phyloP scores from a whole-genome alignment of 2,329 filamentous ascomycete species.

The Aspergillus hiratsukae region DNA sequence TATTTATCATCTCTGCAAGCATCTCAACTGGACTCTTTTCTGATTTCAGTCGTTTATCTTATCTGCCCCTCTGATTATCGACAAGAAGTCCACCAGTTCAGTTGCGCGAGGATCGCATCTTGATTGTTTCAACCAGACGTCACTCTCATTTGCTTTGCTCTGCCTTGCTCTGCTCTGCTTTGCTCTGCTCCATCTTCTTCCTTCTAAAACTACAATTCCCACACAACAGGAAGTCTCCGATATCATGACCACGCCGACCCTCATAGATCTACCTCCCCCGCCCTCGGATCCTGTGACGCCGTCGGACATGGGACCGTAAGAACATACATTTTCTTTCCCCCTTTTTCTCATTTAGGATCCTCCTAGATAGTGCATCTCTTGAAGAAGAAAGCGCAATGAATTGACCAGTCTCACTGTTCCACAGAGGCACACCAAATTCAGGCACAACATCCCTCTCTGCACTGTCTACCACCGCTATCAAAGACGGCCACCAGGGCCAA shows the following conservation, averaged over 20 bases:
- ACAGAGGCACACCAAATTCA: constrained; percentile 85
- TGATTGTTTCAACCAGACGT: not conserved
- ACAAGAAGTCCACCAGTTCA: not conserved
- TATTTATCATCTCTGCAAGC: not conserved
- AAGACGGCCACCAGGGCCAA: constrained; percentile 88
- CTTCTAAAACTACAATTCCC: not conserved
- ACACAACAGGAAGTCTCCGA: not conserved
- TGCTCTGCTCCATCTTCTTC: not conserved
- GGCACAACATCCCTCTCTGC: constrained; percentile 87
- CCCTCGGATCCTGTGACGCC: constrained; percentile 80
- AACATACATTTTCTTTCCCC: constrained; percentile 18
- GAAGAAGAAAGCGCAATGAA: not conserved
- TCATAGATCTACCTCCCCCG: constrained; percentile 80
- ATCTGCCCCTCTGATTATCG: not conserved
- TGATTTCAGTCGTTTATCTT: not conserved
- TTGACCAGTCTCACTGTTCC: constrained; percentile 14
- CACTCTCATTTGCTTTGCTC: not conserved
- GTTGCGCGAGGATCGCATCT: not conserved
- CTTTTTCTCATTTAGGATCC: constrained; percentile 7
- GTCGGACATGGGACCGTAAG: constrained; percentile 79
- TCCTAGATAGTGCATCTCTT: constrained; percentile 2
- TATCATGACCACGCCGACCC: constrained; percentile 53
- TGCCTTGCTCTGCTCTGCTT: not conserved
- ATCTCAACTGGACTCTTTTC: not conserved
- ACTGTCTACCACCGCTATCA: constrained; percentile 90